These are phyloP conservation scores for Boletus barrowsii DNA, from an alignment of 768 basidiomycete genomes.

Conservation along the genomic window DNA sequence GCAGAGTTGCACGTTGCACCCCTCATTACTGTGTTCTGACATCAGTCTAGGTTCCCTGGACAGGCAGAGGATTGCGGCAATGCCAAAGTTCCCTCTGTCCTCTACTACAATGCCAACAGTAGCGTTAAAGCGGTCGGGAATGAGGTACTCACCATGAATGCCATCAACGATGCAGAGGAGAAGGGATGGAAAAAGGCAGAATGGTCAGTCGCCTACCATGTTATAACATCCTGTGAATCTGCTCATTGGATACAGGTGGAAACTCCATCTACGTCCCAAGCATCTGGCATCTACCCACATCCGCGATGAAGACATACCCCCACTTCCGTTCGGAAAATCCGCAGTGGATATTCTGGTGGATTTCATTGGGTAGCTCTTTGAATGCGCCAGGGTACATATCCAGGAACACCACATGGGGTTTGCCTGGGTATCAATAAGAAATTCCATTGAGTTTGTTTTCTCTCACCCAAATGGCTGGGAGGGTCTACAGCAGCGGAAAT, in stretches of 20 bases:
- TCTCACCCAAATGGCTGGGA: conserved; percentile 29
- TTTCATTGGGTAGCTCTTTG: no score
- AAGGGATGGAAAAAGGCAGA: conserved; percentile 6
- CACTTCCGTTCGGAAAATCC: background rate
- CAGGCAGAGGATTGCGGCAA: background rate
- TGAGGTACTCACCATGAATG: background rate
- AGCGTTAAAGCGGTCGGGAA: background rate
- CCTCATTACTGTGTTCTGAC: background rate
- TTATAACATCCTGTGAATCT: background rate
- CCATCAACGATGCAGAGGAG: background rate
- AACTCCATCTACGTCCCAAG: background rate
- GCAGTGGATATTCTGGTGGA: no score
- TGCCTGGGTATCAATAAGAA: conserved; percentile 1
- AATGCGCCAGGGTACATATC: no score
- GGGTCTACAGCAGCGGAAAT: conserved; percentile 14
- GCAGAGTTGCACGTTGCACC: background rate
- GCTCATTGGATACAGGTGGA: background rate
- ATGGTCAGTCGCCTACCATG: background rate
- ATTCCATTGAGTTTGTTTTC: conserved; percentile 20
- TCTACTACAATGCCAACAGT: background rate
- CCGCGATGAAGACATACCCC: background rate
- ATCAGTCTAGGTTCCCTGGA: background rate
- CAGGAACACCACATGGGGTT: no score
- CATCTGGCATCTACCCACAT: background rate
- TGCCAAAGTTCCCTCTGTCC: conserved; percentile 4